A percentile compares a stretch with the other conserved stretches of the same genome.
These are phyloP conservation scores for Coleophoma crateriformis DNA, from an alignment of 2,329 filamentous ascomycete species.

Conservation along the genomic window DNA sequence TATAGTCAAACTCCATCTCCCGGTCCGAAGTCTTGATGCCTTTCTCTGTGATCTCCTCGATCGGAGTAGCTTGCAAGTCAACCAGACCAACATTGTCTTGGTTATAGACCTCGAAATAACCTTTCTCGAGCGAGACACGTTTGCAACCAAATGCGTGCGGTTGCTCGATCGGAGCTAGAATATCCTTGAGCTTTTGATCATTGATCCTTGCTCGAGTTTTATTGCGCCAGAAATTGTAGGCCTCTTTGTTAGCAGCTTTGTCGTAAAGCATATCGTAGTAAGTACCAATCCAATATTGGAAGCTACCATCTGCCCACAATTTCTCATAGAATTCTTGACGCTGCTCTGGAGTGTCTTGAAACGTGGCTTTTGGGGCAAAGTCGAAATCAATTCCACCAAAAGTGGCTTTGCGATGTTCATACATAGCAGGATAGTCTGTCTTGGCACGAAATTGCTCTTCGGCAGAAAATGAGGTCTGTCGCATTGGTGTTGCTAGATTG, in stretches of 20 bases:
- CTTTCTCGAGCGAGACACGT: conserved; percentile 17
- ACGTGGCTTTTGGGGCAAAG: conserved; percentile 36
- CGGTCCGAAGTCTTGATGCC: conserved; percentile 21
- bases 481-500: conserved; percentile 29
- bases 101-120: conserved; percentile 25
- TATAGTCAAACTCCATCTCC: conserved; percentile 22
- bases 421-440: conserved; percentile 33
- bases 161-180: conserved; percentile 11
- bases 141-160: conserved; percentile 13
- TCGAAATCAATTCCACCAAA: conserved; percentile 10
- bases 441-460: conserved; percentile 34
- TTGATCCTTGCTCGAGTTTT: conserved; percentile 35
- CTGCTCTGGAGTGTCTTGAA: conserved; percentile 36
- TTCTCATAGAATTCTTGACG: conserved; percentile 36
- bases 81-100: conserved; percentile 23
- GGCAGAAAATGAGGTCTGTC: conserved; percentile 18
- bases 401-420: conserved; percentile 32
- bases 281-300: conserved; percentile 36
- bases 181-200: conserved; percentile 23
- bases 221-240: conserved; percentile 43
- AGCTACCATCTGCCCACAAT: conserved; percentile 40
- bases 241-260: conserved; percentile 34
- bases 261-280: conserved; percentile 41
- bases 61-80: conserved; percentile 22
- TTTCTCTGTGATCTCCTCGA: conserved; percentile 17